Evolutionary conservation across 768 basidiomycete species (phyloP).

Genomic region (Lyophyllum decastes): DNA sequence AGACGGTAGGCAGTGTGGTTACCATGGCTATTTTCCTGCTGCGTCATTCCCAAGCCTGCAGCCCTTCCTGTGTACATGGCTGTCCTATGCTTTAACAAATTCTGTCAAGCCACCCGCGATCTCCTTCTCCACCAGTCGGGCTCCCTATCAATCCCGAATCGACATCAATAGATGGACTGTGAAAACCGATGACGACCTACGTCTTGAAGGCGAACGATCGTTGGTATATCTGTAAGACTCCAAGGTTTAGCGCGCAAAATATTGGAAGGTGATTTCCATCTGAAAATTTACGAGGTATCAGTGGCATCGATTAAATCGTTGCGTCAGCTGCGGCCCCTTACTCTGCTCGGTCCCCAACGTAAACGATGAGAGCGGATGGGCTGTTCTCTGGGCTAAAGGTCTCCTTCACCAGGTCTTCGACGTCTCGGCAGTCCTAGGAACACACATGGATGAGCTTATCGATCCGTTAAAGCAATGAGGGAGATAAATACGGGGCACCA

Average conservation of each 20-base stretch:
- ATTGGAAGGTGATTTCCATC: conserved; percentile 68
- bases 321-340: conserved; percentile 33
- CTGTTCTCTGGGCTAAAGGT: conserved; percentile 46
- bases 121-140: conserved; percentile 43
- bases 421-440: conserved; percentile 61
- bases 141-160: conserved; percentile 28
- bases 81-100: conserved; percentile 25
- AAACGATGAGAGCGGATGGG: conserved; percentile 62
- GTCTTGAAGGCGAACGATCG: conserved; percentile 60
- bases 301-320: background rate
- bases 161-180: background rate
- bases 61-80: background rate
- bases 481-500: conserved; percentile 70
- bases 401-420: conserved; percentile 55
- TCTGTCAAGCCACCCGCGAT: conserved; percentile 31
- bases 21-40: too few species aligned
- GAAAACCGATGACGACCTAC: conserved; percentile 32
- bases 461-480: background rate
- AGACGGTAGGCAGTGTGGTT: too few species aligned
- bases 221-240: conserved; percentile 61
- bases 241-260: conserved; percentile 64
- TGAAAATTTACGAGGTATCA: conserved; percentile 24
- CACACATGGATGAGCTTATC: background rate
- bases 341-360: conserved; percentile 68
- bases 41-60: too few species aligned